These are phyloP conservation scores for Saposhnikovia divaricata DNA, from an alignment of 129 eudicot species.

Conservation along the genomic window DNA sequence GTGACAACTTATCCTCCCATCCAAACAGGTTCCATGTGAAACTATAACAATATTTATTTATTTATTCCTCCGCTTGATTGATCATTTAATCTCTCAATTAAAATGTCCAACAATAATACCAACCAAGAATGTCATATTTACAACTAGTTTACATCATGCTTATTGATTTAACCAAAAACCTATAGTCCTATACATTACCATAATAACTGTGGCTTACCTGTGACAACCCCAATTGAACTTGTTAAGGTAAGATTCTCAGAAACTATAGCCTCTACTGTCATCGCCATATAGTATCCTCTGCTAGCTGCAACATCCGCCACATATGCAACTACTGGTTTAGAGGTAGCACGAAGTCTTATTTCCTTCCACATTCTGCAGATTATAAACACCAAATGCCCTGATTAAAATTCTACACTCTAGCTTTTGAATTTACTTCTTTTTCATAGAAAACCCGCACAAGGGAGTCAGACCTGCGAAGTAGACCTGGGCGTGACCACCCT, in stretches of 20 bases:
- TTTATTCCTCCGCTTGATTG: neutral
- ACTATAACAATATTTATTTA: neutral
- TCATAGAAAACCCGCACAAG: neutral
- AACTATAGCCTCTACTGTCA: slow-evolving; percentile 68
- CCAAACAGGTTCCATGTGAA: neutral
- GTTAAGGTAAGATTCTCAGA: slow-evolving; percentile 88
- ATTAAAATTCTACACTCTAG: neutral
- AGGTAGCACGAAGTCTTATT: slow-evolving; percentile 56
- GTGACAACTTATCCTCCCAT: neutral
- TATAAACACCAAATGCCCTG: neutral
- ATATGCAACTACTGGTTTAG: slow-evolving; percentile 79
- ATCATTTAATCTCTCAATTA: neutral
- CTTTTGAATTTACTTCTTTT: neutral
- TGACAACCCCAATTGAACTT: slow-evolving; percentile 84
- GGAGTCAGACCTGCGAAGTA: neutral
- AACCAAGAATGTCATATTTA: neutral
- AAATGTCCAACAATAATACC: neutral
- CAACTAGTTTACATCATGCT: neutral
- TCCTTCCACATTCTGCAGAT: slow-evolving; percentile 86
- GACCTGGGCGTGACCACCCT: neutral
- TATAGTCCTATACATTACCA: no score
- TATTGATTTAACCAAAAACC: neutral
- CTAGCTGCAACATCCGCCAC: slow-evolving; percentile 94
- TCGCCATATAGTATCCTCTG: slow-evolving; percentile 97
- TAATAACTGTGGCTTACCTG: no score